These are phyloP conservation scores for Phlyctochytrium bullatum DNA, from an alignment of 192 early-diverging fungal genomes.

Conservation along the genomic window DNA sequence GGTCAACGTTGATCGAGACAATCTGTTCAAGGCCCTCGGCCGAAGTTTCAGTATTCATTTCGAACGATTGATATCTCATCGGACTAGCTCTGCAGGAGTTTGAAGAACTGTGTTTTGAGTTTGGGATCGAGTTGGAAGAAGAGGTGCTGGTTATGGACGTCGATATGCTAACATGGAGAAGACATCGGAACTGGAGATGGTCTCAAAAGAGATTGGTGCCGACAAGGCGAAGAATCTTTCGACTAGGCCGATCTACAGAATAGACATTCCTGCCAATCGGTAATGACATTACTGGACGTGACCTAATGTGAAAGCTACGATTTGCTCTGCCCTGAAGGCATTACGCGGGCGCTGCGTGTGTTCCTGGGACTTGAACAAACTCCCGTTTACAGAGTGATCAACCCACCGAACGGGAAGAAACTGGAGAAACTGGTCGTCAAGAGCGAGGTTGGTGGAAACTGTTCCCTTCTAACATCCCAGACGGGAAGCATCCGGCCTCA, in stretches of 20 bases:
- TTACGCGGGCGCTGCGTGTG: constrained; percentile 81
- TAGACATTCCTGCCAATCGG: constrained; percentile 97
- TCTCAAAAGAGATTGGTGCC: constrained; percentile 60
- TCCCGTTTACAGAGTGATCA: constrained; percentile 64
- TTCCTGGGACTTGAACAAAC: constrained; percentile 73
- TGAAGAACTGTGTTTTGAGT: constrained; percentile 97
- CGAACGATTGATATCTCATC: not conserved
- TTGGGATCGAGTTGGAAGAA: constrained; percentile 98
- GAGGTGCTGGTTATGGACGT: constrained; percentile 57
- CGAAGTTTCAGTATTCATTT: constrained; percentile 66
- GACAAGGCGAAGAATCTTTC: constrained; percentile 51
- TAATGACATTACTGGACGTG: not conserved
- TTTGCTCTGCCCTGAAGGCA: constrained; percentile 94
- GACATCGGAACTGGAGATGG: constrained; percentile 81
- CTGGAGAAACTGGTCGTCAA: constrained; percentile 66
- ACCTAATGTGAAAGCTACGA: constrained; percentile 70
- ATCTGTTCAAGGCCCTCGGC: constrained; percentile 80
- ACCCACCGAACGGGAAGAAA: constrained; percentile 52
- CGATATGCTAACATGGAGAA: constrained; percentile 19
- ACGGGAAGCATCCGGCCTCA: constrained; percentile 80
- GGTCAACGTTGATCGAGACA: constrained; percentile 88
- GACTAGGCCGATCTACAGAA: constrained; percentile 83
- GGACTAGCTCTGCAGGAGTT: constrained; percentile 76
- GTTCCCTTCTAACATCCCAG: constrained; percentile 35
- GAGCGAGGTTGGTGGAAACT: constrained; percentile 55